These are phyloP conservation scores for Sphagnum contortum DNA, from an alignment of 225 moss, liverwort and hornwort genomes.

Conservation along the genomic window DNA sequence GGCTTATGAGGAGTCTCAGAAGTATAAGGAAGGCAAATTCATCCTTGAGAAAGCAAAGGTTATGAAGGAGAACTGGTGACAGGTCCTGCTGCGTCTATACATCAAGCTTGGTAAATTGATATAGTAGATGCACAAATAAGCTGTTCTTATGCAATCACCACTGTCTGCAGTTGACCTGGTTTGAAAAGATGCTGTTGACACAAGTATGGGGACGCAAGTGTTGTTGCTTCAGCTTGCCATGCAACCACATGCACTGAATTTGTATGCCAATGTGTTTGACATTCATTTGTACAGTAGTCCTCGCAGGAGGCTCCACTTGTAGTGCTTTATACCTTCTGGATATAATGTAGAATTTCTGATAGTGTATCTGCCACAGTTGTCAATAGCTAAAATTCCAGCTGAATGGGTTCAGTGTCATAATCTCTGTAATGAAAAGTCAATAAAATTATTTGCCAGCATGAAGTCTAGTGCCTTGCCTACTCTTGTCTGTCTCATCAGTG, in stretches of 20 bases:
- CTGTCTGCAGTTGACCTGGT: slow-evolving; percentile 10
- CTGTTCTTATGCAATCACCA: slow-evolving; percentile 6
- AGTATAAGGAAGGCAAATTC: slow-evolving; percentile 97
- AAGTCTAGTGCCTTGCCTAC: no score
- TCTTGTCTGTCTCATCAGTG: no score
- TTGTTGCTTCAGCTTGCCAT: slow-evolving; percentile 4
- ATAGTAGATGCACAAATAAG: slow-evolving; percentile 17
- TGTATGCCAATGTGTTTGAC: slow-evolving; percentile 52
- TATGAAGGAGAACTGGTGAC: slow-evolving; percentile 95
- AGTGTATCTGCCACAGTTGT: neutral
- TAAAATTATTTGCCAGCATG: no score
- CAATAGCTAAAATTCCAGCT: no score
- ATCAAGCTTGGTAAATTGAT: slow-evolving; percentile 1
- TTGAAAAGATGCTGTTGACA: slow-evolving; percentile 16
- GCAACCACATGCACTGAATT: slow-evolving; percentile 1
- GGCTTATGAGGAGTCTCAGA: slow-evolving; percentile 89
- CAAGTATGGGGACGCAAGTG: slow-evolving; percentile 15
- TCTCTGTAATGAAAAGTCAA: no score
- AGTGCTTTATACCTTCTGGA: slow-evolving; percentile 20
- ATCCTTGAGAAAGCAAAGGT: slow-evolving; percentile 96
- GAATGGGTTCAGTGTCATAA: no score
- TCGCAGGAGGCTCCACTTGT: slow-evolving; percentile 75
- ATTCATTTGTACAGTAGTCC: slow-evolving; percentile 53
- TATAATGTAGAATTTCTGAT: neutral
- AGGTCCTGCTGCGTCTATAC: slow-evolving; percentile 3